Conservation (phyloP, 495 filamentous ascomycete species). For the Neurospora sp. region DNA sequence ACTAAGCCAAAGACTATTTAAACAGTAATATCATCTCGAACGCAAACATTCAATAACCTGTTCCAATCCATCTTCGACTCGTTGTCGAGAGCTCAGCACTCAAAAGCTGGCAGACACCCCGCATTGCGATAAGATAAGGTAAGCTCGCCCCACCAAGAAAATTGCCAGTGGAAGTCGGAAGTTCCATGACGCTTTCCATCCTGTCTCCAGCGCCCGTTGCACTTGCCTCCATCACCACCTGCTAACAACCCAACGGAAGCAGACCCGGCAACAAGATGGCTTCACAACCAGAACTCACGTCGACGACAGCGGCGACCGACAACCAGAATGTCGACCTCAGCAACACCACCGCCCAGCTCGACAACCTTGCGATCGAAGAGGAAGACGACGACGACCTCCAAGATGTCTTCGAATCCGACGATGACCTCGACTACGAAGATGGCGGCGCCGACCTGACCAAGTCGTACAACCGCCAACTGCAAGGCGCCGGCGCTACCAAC, state of each 20-base stretch:
- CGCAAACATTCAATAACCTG: neutral
- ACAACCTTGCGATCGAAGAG: conserved; percentile 6
- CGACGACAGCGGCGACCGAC: conserved; percentile 5
- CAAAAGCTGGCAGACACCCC: conserved; percentile 1
- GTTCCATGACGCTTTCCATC: neutral
- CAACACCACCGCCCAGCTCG: conserved; percentile 17
- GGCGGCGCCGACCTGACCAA: conserved; percentile 70
- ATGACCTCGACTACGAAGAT: conserved; percentile 51
- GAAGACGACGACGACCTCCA: conserved; percentile 35
- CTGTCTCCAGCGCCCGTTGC: neutral
- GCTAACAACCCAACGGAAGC: neutral
- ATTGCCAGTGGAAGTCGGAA: neutral
- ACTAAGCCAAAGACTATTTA: neutral
- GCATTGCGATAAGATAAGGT: conserved; percentile 13
- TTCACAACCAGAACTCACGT: conserved; percentile 4
- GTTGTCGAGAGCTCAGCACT: neutral
- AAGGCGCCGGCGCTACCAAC: conserved; percentile 12
- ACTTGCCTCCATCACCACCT: neutral
- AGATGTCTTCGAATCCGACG: conserved; percentile 44
- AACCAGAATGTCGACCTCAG: conserved; percentile 28
- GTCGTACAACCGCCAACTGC: conserved; percentile 80
- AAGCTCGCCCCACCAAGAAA: neutral
- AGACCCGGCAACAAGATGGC: neutral
- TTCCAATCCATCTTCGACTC: neutral
- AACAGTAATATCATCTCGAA: neutral